A percentile compares a stretch with the other conserved stretches of the same genome.
These are phyloP conservation scores for Trifolium subterraneum DNA, from an alignment of 306 rosid genomes.

Conservation along the genomic window DNA sequence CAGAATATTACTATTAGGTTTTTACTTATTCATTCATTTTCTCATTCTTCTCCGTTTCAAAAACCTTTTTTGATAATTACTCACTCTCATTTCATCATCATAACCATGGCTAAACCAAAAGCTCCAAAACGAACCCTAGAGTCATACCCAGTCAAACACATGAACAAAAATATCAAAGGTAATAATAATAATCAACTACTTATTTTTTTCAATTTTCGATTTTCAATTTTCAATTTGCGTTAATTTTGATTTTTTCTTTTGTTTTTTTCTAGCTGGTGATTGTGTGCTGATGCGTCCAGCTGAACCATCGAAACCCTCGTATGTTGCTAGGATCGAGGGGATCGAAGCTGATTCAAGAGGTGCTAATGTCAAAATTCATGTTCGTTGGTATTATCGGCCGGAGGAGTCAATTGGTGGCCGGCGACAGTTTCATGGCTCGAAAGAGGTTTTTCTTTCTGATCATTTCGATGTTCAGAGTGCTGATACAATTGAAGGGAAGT, in stretches of 20 bases:
- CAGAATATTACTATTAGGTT: no score
- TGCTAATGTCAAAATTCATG: conserved; percentile 83
- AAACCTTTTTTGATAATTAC: neutral
- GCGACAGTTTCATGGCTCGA: conserved; percentile 95
- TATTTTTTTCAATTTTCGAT: neutral
- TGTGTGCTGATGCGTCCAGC: conserved; percentile 94
- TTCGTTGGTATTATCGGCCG: conserved; percentile 98
- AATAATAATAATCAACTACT: no score
- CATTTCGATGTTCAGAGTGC: conserved; percentile 93
- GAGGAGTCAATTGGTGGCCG: conserved; percentile 99
- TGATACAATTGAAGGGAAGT: conserved; percentile 88
- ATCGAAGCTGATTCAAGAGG: conserved; percentile 97
- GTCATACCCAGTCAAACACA: conserved; percentile 88
- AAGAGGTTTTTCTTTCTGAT: conserved; percentile 94
- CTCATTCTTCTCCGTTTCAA: neutral
- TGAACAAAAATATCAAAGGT: conserved; percentile 79
- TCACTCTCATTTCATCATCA: conserved; percentile 35
- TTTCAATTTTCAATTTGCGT: neutral
- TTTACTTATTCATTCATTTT: conserved; percentile 21
- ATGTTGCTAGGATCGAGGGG: conserved; percentile 91
- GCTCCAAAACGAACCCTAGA: conserved; percentile 93
- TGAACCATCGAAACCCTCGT: conserved; percentile 81
- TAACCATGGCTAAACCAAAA: conserved; percentile 95
- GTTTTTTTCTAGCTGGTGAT: conserved; percentile 67
- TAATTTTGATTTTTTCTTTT: neutral